Evolutionary conservation across 495 filamentous ascomycete genomes (phyloP), one percentile per base, ranked within the genome.

Genomic region (Xylaria cubensis): DNA sequence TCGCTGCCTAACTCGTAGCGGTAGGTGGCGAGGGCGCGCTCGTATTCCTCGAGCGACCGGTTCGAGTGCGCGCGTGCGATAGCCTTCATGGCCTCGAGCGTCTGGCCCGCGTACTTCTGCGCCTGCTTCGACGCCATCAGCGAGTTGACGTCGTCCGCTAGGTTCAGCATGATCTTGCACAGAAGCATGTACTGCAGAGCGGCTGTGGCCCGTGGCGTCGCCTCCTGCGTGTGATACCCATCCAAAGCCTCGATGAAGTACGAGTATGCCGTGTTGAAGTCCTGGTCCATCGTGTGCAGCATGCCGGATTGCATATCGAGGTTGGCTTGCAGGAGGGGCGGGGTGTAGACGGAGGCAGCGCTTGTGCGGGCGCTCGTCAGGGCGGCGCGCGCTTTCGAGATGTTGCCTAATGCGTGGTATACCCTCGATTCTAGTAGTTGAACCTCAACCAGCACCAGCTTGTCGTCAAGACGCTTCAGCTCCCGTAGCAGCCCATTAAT

Each of bases 211-310:
- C 94, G 92, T 71, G 88, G 86, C 8, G 91, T 83, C 74, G 95
- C 93, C 72, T 99, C 96, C 79, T 97, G 93, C 8, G 92, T 90
- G 82, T 93, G 94, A 83, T 98, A 98, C 56, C 96, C 96, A 78
- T 99, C 96, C 65, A 99, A 86, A 17, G 96, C 96, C 83, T 99
- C 96, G 81, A 99, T 97, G 83, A 99, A 99, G 85, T 99, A 99
- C 56, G 93, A 97, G 85, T 89, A 98, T 41, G 97, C 93, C 17
- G 96, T 99, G 83, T 95, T 97, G 88, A 98, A 99, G 84, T 99
- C 96, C 83, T 93, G 91, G 84, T 99, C 96, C 84, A 98, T 97
- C 26, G 96, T 96, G 81, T 99, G 96, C 29, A 99, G 88, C 91
- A 97, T 97, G 75, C 96, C 96, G 65, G 93, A 97, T 84, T 99